phyloP scores from a whole-genome alignment of 371 early-diverging fungal species.

The Syncephalastrum sp. region DNA sequence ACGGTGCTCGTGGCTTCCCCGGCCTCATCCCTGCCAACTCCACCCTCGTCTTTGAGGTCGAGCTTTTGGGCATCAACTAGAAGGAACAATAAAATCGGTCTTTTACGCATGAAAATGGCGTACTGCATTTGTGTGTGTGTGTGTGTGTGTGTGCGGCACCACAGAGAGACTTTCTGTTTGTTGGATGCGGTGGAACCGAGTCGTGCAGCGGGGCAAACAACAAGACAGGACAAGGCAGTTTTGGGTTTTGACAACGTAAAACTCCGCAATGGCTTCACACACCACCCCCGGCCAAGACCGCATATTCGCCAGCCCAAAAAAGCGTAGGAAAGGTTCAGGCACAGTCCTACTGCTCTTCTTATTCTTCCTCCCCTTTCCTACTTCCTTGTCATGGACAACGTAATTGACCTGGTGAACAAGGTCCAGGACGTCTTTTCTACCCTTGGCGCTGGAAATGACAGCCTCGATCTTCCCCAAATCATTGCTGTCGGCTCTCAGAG shows the following conservation, averaged over 20 bases:
- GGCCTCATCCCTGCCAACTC: conserved; percentile 81
- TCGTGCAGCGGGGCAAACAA: too few relatives aligned
- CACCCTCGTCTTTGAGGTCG: conserved; percentile 77
- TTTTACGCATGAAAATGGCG: background rate
- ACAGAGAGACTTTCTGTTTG: too few relatives aligned
- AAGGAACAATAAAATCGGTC: background rate
- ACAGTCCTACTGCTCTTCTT: background rate
- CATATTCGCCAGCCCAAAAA: too few relatives aligned
- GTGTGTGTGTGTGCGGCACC: too few relatives aligned
- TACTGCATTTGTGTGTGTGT: too few relatives aligned
- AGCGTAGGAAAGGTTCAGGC: too few relatives aligned
- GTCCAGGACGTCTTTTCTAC: conserved; percentile 92
- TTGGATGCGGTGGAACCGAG: too few relatives aligned
- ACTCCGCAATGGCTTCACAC: too few relatives aligned
- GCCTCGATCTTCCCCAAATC: conserved; percentile 90
- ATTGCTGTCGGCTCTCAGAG: conserved; percentile 87
- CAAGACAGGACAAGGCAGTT: too few relatives aligned
- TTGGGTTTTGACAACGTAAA: too few relatives aligned
- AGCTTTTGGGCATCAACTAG: conserved; percentile 84
- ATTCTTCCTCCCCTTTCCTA: background rate
- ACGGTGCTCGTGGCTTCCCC: conserved; percentile 67
- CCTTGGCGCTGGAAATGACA: conserved; percentile 65
- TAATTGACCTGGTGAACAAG: conserved; percentile 85
- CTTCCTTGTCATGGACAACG: conserved; percentile 63
- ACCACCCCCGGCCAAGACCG: too few relatives aligned